A percentile compares a stretch with the other conserved stretches of the same genome.
These are phyloP conservation scores for Mycena sanguinolenta DNA, from an alignment of 768 basidiomycete genomes.

Conservation along the genomic window DNA sequence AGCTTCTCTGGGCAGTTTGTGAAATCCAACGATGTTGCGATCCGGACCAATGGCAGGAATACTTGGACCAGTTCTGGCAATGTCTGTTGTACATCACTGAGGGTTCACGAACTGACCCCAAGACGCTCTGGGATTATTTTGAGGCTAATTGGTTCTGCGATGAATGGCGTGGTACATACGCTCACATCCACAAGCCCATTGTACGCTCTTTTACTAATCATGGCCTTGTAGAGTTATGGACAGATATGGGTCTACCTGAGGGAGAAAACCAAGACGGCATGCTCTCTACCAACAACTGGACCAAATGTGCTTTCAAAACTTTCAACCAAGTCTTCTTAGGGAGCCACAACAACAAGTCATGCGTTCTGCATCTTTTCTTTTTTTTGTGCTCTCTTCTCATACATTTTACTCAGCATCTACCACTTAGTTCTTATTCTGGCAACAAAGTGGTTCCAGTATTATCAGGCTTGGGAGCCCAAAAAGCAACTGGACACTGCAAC, in stretches of 20 bases:
- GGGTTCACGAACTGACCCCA: no score
- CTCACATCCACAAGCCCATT: no score
- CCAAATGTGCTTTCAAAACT: slow-evolving; percentile 32
- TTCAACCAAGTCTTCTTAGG: slow-evolving; percentile 35
- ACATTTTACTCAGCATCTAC: background rate
- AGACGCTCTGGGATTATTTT: slow-evolving; percentile 31
- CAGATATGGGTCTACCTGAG: slow-evolving; percentile 31
- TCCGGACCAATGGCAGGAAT: background rate
- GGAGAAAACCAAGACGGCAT: slow-evolving; percentile 23
- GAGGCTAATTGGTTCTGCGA: slow-evolving; percentile 31
- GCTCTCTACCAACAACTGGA: slow-evolving; percentile 34
- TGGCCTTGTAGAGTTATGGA: slow-evolving; percentile 13
- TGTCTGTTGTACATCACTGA: background rate
- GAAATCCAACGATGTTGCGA: slow-evolving; percentile 28
- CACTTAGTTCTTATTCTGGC: slow-evolving; percentile 27
- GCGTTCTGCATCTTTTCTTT: background rate
- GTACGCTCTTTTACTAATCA: background rate
- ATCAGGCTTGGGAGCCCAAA: slow-evolving; percentile 19
- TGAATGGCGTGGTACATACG: slow-evolving; percentile 23
- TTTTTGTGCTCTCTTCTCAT: background rate
- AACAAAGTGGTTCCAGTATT: slow-evolving; percentile 30
- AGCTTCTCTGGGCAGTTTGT: slow-evolving; percentile 22
- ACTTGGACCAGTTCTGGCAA: background rate
- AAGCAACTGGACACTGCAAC: background rate
- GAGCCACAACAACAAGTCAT: slow-evolving; percentile 28